Conservation (phyloP, 371 early-diverging fungal genomes). For the Mucor indicus region DNA sequence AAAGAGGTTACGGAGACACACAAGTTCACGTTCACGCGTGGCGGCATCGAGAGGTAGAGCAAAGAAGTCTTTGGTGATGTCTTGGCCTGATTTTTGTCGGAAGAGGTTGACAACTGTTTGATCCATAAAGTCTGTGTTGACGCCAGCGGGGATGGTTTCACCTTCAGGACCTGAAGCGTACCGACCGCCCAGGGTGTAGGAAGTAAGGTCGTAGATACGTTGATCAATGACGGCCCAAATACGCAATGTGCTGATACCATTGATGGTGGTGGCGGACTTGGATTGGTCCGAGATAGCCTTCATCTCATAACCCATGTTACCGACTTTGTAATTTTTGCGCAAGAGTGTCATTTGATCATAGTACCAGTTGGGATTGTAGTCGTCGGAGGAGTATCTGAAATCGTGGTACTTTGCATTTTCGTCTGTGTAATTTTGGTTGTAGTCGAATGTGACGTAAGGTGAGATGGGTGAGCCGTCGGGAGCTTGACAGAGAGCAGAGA, state of each 20-base stretch:
- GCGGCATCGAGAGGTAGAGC: conserved; percentile 26
- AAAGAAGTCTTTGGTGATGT: conserved; percentile 62
- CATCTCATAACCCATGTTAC: conserved; percentile 37
- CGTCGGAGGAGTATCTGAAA: conserved; percentile 33
- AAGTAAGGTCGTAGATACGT: conserved; percentile 62
- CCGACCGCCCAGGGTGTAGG: conserved; percentile 51
- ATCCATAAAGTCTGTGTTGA: conserved; percentile 45
- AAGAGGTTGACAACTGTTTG: conserved; percentile 60
- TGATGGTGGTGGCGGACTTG: conserved; percentile 16
- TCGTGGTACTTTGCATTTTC: conserved; percentile 44
- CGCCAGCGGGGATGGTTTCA: conserved; percentile 50
- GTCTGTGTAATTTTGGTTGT: conserved; percentile 37
- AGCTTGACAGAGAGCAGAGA: conserved; percentile 51
- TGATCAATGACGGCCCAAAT: conserved; percentile 59
- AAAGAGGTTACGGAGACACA: conserved; percentile 82
- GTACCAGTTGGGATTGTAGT: conserved; percentile 46
- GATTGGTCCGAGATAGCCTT: conserved; percentile 36
- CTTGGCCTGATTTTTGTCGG: conserved; percentile 58
- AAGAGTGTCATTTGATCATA: conserved; percentile 40
- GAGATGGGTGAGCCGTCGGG: conserved; percentile 11
- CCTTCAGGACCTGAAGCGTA: conserved; percentile 28
- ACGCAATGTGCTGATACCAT: conserved; percentile 31
- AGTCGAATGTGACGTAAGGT: conserved; percentile 37
- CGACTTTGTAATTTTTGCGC: conserved; percentile 39
- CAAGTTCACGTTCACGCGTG: conserved; percentile 33